Base-by-base conservation (phyloP, 371 early-diverging fungal genomes). In the Lichtheimia corymbifera region DNA sequence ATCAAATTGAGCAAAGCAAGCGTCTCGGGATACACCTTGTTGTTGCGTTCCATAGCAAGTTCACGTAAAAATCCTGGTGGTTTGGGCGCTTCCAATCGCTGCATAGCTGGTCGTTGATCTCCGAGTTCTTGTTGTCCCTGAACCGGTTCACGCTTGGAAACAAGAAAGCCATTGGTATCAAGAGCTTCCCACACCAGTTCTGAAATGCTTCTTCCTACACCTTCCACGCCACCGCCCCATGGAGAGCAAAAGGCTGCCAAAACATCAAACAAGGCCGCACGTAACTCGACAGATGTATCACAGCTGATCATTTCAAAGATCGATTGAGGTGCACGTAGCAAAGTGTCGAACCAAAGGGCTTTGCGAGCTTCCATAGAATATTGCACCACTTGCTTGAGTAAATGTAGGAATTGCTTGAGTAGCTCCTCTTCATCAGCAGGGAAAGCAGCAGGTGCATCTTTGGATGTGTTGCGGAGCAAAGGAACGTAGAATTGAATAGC, bases 11-110 rank as follows among this genome's bases (percentile, higher is more conserved):
- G 67, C 61, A 95, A 90, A 1, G 96, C 89, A 11, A 89, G 64
- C 0, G 95, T 96, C 71, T 94, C 93, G 0, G 92, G 88, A 66
- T 91, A 98, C 0, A 86, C 82, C 59, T 90, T 88, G 30, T 74
- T 83, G 1, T 77, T 65, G 0, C 87, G 70, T 50, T 80, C 76
- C 15, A 64, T 35, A 41, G 61, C 55, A 4, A 77, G 58, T 41
- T 77, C 77, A 35, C 55, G 67, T 5, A 77, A n/a, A 22, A 77
- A 58, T 0, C 68, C 67, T 11, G 68, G 56, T 13, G 25, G 43
- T 24, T 27, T 50, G 14, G 17, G 30, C 13, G 49, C 42, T 20
- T 17, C 12, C 12, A 17, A 53, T 4, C 42, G 55, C 11, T 6
- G 51, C 41, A 25, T 20, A 6, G 28, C 12, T 3, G 25, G 13